Evolutionary conservation across 371 early-diverging fungal species (phyloP).

Genomic region (Mucor sp.): DNA sequence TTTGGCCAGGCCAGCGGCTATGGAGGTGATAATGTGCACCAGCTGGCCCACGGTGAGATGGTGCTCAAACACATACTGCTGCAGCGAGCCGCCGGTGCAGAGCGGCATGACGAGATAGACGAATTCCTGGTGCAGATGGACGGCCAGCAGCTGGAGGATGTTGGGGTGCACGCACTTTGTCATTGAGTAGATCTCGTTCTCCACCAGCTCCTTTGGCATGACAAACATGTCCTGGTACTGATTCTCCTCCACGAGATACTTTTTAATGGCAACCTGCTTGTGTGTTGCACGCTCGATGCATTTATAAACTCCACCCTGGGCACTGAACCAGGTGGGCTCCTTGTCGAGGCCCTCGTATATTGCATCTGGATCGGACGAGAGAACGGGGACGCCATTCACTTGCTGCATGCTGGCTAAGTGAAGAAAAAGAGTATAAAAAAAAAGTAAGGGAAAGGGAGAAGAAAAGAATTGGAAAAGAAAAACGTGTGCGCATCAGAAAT

Average conservation of each 20-base stretch:
- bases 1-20: conserved; percentile 49
- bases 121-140: conserved; percentile 51
- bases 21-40: conserved; percentile 44
- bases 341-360: conserved; percentile 41
- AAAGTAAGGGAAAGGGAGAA: background rate
- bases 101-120: conserved; percentile 54
- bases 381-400: conserved; percentile 52
- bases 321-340: conserved; percentile 55
- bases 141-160: conserved; percentile 42
- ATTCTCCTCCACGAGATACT: conserved; percentile 49
- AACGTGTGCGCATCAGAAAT: conserved; percentile 1
- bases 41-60: conserved; percentile 49
- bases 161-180: conserved; percentile 51
- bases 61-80: conserved; percentile 54
- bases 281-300: conserved; percentile 34
- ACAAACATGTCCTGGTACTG: conserved; percentile 49
- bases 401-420: conserved; percentile 37
- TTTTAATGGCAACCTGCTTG: conserved; percentile 46
- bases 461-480: conserved; percentile 4
- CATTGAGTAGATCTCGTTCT: conserved; percentile 57
- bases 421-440: background rate
- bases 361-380: conserved; percentile 40
- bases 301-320: conserved; percentile 53
- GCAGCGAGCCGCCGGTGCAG: conserved; percentile 52
- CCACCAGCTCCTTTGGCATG: conserved; percentile 55